Conservation (phyloP, 2,329 filamentous ascomycete species). For the Ceratocystis variospora region DNA sequence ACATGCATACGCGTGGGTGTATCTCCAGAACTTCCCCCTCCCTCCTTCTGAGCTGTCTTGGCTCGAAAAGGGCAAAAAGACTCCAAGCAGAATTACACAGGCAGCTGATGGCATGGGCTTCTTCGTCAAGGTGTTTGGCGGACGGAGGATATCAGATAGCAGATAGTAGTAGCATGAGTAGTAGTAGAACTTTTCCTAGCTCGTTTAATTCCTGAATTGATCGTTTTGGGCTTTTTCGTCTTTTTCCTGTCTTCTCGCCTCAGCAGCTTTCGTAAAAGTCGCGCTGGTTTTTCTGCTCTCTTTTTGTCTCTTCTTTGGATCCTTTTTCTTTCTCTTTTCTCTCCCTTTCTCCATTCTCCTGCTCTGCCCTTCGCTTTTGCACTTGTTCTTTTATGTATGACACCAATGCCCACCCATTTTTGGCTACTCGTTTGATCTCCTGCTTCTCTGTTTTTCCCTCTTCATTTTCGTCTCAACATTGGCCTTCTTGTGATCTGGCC, state of each 20-base stretch:
- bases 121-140: too few relatives aligned
- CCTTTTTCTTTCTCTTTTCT: not conserved
- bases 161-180: too few relatives aligned
- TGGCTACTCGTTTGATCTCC: not conserved
- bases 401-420: not conserved
- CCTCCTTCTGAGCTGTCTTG: too few relatives aligned
- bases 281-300: not conserved
- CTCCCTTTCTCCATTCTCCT: not conserved
- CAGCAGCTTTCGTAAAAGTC: not conserved
- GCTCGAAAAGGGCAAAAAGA: too few relatives aligned
- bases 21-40: too few relatives aligned
- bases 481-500: not conserved
- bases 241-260: not conserved
- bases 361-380: not conserved
- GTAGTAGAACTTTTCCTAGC: not conserved
- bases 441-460: not conserved
- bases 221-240: not conserved
- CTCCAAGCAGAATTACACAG: too few relatives aligned
- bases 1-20: too few relatives aligned
- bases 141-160: too few relatives aligned
- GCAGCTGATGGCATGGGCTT: too few relatives aligned
- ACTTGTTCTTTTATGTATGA: not conserved
- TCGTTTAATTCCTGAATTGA: not conserved
- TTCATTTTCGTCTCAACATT: constrained; percentile 4
- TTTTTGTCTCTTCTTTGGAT: not conserved